Percentiles rank a stretch among this genome's conserved stretches.
phyloP scores from a whole-genome alignment of 2,329 filamentous ascomycete genomes.

The Trichophaea hybrida region DNA sequence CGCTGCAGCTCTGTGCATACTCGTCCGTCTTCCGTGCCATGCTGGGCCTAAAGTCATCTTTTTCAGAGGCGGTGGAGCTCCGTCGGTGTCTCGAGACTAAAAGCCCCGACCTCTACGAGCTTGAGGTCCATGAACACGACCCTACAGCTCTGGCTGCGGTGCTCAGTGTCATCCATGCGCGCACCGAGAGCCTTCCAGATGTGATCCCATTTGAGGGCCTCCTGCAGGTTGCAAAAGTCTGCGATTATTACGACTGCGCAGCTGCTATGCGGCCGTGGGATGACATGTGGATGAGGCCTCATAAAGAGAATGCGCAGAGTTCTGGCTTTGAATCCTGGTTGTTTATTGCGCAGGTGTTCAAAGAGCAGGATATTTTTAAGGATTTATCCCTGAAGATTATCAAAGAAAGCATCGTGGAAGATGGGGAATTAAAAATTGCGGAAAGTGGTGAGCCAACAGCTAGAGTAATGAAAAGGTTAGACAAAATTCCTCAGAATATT shows the following conservation, averaged over 20 bases:
- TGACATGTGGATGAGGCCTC: not conserved
- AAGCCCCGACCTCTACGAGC: not conserved
- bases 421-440: not conserved
- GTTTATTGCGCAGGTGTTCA: not conserved
- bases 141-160: not conserved
- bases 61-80: constrained; percentile 8
- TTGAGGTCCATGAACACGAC: not conserved
- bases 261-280: constrained; percentile 13
- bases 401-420: not conserved
- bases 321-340: not conserved
- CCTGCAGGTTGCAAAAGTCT: constrained; percentile 20
- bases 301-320: not conserved
- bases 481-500: not conserved
- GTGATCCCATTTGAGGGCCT: constrained; percentile 4
- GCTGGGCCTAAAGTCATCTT: constrained; percentile 6
- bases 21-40: constrained; percentile 15
- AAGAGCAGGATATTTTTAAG: not conserved
- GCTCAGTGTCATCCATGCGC: not conserved
- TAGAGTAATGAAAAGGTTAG: not conserved
- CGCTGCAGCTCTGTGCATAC: constrained; percentile 4
- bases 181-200: constrained; percentile 1
- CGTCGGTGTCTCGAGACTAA: not conserved
- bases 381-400: not conserved
- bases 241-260: constrained; percentile 25
- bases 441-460: not conserved